These are phyloP conservation scores for Lepidopterella palustris DNA, from an alignment of 495 filamentous ascomycete genomes.

Conservation along the genomic window DNA sequence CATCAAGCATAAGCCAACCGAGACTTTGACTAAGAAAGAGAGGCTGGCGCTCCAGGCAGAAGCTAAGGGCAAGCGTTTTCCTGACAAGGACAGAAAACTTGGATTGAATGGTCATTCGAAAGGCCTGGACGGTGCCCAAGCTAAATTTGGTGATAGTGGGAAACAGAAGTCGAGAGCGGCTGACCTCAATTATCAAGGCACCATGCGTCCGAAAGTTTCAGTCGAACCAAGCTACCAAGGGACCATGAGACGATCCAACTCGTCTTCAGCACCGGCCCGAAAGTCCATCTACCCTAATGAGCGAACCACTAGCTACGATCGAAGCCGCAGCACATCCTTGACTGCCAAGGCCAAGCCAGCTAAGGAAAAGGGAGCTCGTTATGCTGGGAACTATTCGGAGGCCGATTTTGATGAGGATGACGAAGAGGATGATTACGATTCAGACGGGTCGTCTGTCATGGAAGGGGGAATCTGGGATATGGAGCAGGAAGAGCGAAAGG, in stretches of 20 bases:
- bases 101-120: neutral
- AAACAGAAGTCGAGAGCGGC: slow-evolving; percentile 22
- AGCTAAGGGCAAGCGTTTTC: slow-evolving; percentile 16
- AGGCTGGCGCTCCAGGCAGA: slow-evolving; percentile 23
- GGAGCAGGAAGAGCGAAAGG: slow-evolving; percentile 50
- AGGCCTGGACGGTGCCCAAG: neutral
- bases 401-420: slow-evolving; percentile 35
- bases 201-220: slow-evolving; percentile 39
- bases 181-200: slow-evolving; percentile 45
- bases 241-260: slow-evolving; percentile 42
- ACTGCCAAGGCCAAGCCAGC: neutral
- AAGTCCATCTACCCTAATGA: slow-evolving; percentile 34
- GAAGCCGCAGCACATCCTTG: slow-evolving; percentile 5
- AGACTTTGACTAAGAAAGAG: slow-evolving; percentile 37
- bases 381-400: slow-evolving; percentile 33
- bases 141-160: slow-evolving; percentile 4
- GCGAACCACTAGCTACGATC: slow-evolving; percentile 5
- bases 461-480: slow-evolving; percentile 57
- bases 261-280: slow-evolving; percentile 31
- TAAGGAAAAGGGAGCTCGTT: slow-evolving; percentile 12
- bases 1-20: slow-evolving; percentile 43
- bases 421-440: slow-evolving; percentile 50
- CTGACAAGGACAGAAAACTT: slow-evolving; percentile 19
- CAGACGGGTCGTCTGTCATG: slow-evolving; percentile 57
- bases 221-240: slow-evolving; percentile 50